These are phyloP conservation scores for Aspergillus neoniger DNA, from an alignment of 2,329 filamentous ascomycete species.

Conservation along the genomic window DNA sequence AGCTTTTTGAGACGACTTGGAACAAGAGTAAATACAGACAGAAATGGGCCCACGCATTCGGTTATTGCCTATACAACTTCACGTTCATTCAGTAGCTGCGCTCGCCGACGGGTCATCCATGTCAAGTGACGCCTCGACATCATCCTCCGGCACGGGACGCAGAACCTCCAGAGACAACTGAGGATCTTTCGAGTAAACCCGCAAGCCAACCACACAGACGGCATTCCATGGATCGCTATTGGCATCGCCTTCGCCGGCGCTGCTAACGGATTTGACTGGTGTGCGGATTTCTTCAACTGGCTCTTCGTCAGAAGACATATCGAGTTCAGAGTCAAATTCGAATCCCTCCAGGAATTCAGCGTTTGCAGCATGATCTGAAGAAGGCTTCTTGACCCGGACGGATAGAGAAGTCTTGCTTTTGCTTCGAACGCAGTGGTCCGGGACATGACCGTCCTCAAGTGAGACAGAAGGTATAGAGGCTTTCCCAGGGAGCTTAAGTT, in stretches of 20 bases:
- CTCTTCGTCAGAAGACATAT: slow-evolving; percentile 39
- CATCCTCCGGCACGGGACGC: slow-evolving; percentile 44
- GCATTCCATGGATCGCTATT: slow-evolving; percentile 59
- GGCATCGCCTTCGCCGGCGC: slow-evolving; percentile 19
- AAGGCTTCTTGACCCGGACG: slow-evolving; percentile 8
- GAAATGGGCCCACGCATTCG: too few species aligned
- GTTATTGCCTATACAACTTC: too few species aligned
- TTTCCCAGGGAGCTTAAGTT: slow-evolving; percentile 13
- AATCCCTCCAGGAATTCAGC: slow-evolving; percentile 42
- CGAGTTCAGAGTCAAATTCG: slow-evolving; percentile 47
- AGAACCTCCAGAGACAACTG: slow-evolving; percentile 55
- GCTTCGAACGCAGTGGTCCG: slow-evolving; percentile 11
- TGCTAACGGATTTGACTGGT: slow-evolving; percentile 10
- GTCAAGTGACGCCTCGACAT: slow-evolving; percentile 45
- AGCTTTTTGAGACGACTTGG: too few species aligned
- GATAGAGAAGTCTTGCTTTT: background rate
- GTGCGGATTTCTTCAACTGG: slow-evolving; percentile 20
- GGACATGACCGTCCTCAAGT: slow-evolving; percentile 26
- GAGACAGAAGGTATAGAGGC: slow-evolving; percentile 32
- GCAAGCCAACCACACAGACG: slow-evolving; percentile 60
- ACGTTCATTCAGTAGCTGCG: slow-evolving; percentile 13
- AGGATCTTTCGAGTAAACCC: slow-evolving; percentile 58
- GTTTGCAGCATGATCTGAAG: slow-evolving; percentile 31
- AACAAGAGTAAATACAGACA: too few species aligned
- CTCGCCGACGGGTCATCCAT: slow-evolving; percentile 44